These are phyloP conservation scores for Globisporangium okanoganense DNA, from an alignment of 352 stramenopile genomes.

Conservation along the genomic window DNA sequence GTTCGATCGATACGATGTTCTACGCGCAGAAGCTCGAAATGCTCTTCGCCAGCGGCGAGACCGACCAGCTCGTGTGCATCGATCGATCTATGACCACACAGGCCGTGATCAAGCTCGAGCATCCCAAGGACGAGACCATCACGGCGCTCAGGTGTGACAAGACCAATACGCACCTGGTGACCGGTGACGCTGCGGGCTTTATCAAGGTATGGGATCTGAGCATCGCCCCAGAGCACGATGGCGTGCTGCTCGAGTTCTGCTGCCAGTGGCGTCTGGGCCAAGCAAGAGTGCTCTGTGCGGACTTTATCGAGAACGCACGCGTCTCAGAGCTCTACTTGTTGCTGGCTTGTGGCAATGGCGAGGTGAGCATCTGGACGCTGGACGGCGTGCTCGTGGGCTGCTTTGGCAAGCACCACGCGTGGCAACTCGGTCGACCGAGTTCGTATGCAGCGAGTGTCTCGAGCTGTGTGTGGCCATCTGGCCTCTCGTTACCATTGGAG, in stretches of 20 bases:
- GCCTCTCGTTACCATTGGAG: background rate
- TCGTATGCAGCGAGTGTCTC: conserved; percentile 43
- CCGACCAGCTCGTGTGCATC: conserved; percentile 58
- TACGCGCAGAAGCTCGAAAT: conserved; percentile 73
- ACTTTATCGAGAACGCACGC: conserved; percentile 66
- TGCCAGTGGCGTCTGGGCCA: conserved; percentile 44
- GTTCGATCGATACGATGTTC: conserved; percentile 63
- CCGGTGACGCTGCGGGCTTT: conserved; percentile 46
- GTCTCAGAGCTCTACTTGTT: conserved; percentile 59
- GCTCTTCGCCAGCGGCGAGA: conserved; percentile 62
- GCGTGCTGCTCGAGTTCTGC: conserved; percentile 49
- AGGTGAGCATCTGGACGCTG: conserved; percentile 73
- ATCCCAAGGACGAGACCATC: conserved; percentile 37
- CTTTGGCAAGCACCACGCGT: conserved; percentile 59
- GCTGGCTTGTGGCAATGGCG: conserved; percentile 53
- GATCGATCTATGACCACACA: conserved; percentile 62
- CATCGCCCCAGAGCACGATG: conserved; percentile 49
- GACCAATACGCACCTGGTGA: conserved; percentile 53
- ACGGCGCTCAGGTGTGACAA: conserved; percentile 55
- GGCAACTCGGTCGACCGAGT: conserved; percentile 51
- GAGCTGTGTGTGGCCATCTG: conserved; percentile 33
- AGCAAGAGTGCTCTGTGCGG: conserved; percentile 38
- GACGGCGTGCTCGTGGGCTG: conserved; percentile 61
- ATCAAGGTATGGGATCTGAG: conserved; percentile 69
- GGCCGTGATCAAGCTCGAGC: conserved; percentile 35